phyloP scores from a whole-genome alignment of 2,329 filamentous ascomycete species.

The Fusarium sp. region DNA sequence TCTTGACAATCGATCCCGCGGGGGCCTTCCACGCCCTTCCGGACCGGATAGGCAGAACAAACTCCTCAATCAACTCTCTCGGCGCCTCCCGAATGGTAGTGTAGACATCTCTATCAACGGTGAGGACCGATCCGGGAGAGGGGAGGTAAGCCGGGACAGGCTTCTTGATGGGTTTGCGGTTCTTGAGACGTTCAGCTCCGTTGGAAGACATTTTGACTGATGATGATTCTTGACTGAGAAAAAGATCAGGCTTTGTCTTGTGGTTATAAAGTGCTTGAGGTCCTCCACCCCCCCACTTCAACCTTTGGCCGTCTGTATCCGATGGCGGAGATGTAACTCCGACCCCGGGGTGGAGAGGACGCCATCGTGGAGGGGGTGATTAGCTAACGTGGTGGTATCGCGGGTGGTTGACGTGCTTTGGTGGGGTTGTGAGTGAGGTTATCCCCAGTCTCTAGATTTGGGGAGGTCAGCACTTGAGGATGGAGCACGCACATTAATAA shows the following conservation, averaged over 20 bases:
- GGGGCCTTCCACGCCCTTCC: slow-evolving; percentile 79
- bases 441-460: background rate
- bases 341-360: background rate
- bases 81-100: slow-evolving; percentile 68
- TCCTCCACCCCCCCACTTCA: slow-evolving; percentile 34
- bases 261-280: slow-evolving; percentile 16
- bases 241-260: background rate
- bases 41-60: slow-evolving; percentile 78
- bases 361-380: background rate
- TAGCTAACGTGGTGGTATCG: background rate
- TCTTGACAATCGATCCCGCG: slow-evolving; percentile 75
- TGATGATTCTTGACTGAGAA: background rate
- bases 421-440: background rate
- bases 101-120: slow-evolving; percentile 65
- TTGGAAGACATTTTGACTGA: slow-evolving; percentile 37
- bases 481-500: background rate
- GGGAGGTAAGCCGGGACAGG: slow-evolving; percentile 64
- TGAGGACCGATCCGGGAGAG: slow-evolving; percentile 56
- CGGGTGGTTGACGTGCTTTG: background rate
- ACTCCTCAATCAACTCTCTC: slow-evolving; percentile 60
- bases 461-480: background rate
- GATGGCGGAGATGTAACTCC: slow-evolving; percentile 21
- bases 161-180: slow-evolving; percentile 59
- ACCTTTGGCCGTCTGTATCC: slow-evolving; percentile 24
- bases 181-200: slow-evolving; percentile 54